Percentiles rank a stretch among this genome's conserved stretches.
These are phyloP conservation scores for Helotiales sp. DNA, from an alignment of 2,329 filamentous ascomycete genomes.

Conservation along the genomic window DNA sequence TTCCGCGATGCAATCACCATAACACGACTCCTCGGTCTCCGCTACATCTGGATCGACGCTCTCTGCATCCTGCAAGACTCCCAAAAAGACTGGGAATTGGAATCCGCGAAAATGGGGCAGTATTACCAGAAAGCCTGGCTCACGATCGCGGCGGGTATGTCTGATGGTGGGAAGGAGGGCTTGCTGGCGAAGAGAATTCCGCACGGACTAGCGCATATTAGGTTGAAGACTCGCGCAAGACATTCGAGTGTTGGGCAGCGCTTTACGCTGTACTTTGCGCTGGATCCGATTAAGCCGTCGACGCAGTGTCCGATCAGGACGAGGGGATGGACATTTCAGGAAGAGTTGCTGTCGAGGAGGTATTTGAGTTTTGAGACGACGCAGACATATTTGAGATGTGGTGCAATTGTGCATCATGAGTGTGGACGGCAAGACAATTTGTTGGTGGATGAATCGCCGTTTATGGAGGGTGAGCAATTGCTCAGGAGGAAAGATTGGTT, in stretches of 20 bases:
- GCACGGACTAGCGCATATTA: neutral
- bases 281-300: slow-evolving; percentile 7
- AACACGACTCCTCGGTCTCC: neutral
- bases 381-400: slow-evolving; percentile 7
- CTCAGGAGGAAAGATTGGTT: slow-evolving; percentile 5
- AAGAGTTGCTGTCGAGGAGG: neutral
- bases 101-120: slow-evolving; percentile 6
- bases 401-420: neutral
- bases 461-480: slow-evolving; percentile 4
- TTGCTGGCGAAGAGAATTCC: slow-evolving; percentile 6
- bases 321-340: slow-evolving; percentile 13
- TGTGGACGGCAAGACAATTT: neutral
- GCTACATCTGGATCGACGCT: slow-evolving; percentile 13
- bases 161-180: neutral
- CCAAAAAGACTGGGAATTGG: neutral
- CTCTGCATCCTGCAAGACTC: slow-evolving; percentile 15
- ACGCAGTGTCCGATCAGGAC: neutral
- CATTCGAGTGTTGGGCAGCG: neutral
- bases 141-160: slow-evolving; percentile 6
- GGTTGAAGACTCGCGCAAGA: neutral
- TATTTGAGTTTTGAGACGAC: slow-evolving; percentile 3
- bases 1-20: slow-evolving; percentile 11
- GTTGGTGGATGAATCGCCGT: neutral
- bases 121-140: slow-evolving; percentile 9
- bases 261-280: neutral